Base-by-base conservation (phyloP, 2,329 filamentous ascomycete species). In the Stachybotrys elegans region DNA sequence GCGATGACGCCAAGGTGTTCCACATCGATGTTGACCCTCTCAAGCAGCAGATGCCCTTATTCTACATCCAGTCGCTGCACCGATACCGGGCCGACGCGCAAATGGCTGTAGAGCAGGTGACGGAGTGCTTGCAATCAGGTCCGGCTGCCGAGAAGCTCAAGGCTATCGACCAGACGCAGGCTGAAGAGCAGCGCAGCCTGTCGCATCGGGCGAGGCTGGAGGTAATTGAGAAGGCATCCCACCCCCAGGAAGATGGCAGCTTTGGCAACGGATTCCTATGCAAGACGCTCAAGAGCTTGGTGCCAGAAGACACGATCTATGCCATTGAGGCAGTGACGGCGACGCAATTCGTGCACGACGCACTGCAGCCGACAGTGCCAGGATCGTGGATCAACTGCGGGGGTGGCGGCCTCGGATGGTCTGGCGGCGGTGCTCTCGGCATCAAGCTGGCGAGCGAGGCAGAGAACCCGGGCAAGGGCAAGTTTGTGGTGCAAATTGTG, bases 351-450 rank as follows among this genome's bases (percentile, higher is more conserved):
- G 78, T 88, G 2, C 72, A 77, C 14, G 84, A 90, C 51, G 84
- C 88, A 51, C 67, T 91, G 11, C 79, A 81, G 51, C 73, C 79
- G 2, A 79, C 73, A 0, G 57, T 79, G 0, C 84, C 86, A 0
- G 84, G 85, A 0, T 79, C 76, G 2, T 88, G 82, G 83, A 78
- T 90, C 56, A 89, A 88, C 57, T 89, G 85, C 60, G 86, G 86
- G 3, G 85, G 83, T 5, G 85, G 84, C 13, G 86, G 86, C 2
- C 76, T 90, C 0, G 86, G 86, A 2, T 90, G 86, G 86, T 84
- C 79, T 11, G 85, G 85, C 16, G 86, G 86, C 16, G 86, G 68
- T 40, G 81, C 83, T 1, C 63, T 90, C 2, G 86, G 86, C 3
- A 81, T 89, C 57, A 88, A 88, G 57, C 74, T 90, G 6, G 86